Conservation (phyloP, 495 filamentous ascomycete species). For the Aspergillus nanangensis region DNA sequence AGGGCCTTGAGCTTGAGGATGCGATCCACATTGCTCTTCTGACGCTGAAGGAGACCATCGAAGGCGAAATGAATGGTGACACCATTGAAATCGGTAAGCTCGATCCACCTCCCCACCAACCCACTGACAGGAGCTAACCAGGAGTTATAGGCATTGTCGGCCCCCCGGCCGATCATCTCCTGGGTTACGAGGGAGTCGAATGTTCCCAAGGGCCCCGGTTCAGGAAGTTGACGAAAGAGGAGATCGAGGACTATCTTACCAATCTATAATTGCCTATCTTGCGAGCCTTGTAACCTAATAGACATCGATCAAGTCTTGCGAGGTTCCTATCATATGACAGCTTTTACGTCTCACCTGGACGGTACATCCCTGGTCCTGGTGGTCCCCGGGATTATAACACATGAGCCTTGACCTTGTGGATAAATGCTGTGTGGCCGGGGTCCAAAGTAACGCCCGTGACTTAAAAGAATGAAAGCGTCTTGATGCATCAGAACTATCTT, state of each 20-base stretch:
- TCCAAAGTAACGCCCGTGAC: background rate
- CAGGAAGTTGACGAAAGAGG: constrained; percentile 91
- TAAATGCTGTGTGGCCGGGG: background rate
- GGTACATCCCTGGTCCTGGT: background rate
- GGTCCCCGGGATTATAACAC: background rate
- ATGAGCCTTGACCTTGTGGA: background rate
- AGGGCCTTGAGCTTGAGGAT: constrained; percentile 95
- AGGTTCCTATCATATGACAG: constrained; percentile 15
- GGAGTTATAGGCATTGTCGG: constrained; percentile 78
- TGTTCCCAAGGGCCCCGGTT: constrained; percentile 88
- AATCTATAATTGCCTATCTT: constrained; percentile 60
- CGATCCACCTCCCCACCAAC: background rate
- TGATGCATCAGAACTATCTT: background rate
- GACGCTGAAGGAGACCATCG: constrained; percentile 98
- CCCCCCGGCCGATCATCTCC: constrained; percentile 83
- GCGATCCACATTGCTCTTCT: constrained; percentile 97
- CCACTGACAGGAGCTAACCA: constrained; percentile 11
- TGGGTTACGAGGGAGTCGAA: constrained; percentile 90
- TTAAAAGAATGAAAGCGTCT: constrained; percentile 1
- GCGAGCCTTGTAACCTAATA: constrained; percentile 23
- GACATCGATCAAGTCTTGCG: constrained; percentile 20
- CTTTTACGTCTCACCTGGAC: background rate
- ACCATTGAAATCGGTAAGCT: constrained; percentile 93
- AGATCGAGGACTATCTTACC: constrained; percentile 98
- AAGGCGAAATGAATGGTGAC: constrained; percentile 98